phyloP scores from a whole-genome alignment of 2,329 filamentous ascomycete species.

The Pseudogymnoascus sp. region DNA sequence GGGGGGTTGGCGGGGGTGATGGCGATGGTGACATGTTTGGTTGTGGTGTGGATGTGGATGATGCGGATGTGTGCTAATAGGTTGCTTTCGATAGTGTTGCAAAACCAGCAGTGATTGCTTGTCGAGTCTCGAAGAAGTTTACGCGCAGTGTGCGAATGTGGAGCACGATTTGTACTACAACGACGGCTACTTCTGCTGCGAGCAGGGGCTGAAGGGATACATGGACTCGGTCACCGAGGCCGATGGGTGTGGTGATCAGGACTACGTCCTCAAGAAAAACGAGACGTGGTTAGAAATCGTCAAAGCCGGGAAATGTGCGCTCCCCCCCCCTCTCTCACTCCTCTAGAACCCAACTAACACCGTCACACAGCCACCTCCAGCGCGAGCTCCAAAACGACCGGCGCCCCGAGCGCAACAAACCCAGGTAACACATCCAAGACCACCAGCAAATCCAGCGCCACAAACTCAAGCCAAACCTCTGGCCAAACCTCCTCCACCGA shows the following conservation, averaged over 20 bases:
- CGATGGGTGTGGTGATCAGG: conserved; percentile 8
- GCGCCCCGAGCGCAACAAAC: background rate
- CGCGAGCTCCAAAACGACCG: background rate
- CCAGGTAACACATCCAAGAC: background rate
- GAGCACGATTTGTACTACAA: conserved; percentile 22
- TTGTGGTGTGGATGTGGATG: background rate
- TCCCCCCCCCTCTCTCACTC: background rate
- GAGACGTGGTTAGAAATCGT: background rate
- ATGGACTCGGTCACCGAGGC: background rate
- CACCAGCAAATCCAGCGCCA: too few species aligned
- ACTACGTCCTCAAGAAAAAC: background rate
- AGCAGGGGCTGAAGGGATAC: conserved; percentile 10
- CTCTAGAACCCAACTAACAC: background rate
- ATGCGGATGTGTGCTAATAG: background rate
- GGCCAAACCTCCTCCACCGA: background rate
- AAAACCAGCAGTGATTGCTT: background rate
- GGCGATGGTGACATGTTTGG: background rate
- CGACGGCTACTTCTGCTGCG: conserved; percentile 23
- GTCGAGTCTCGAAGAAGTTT: too few species aligned
- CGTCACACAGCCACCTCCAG: background rate
- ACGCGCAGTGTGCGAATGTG: conserved; percentile 19
- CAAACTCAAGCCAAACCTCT: background rate
- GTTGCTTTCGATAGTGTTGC: background rate
- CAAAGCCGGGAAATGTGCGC: background rate
- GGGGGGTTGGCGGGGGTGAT: background rate